Conservation (phyloP, 345 rosid genomes). For the Dimocarpus longan region DNA sequence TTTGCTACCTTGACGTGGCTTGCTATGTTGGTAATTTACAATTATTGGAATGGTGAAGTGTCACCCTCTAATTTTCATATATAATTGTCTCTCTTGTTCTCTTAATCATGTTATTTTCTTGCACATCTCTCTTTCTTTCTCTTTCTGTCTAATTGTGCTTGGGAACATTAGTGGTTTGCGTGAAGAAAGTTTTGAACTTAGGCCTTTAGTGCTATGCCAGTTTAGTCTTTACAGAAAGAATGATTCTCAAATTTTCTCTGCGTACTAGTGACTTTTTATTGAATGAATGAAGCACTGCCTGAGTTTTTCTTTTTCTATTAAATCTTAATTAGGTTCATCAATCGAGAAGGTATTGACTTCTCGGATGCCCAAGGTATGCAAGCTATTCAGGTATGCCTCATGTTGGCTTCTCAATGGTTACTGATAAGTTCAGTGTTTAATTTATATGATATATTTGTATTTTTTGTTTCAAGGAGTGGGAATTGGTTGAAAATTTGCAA, state of each 20-base stretch:
- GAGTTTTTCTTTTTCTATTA: neutral
- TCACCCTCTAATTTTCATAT: neutral
- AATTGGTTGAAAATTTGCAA: conserved; percentile 81
- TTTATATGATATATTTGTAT: conserved; percentile 16
- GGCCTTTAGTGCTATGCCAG: neutral
- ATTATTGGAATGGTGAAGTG: neutral
- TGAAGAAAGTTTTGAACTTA: neutral
- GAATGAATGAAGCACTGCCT: neutral
- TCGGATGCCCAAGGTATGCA: conserved; percentile 93
- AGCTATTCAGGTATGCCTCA: conserved; percentile 76
- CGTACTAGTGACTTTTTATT: neutral
- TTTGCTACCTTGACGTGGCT: neutral
- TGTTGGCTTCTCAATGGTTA: conserved; percentile 7
- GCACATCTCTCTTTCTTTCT: neutral
- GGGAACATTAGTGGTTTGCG: neutral
- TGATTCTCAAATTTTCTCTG: neutral
- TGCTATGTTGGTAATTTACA: neutral
- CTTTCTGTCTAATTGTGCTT: neutral
- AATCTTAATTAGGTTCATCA: conserved; percentile 61
- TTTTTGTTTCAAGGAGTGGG: conserved; percentile 70
- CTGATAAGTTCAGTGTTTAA: neutral
- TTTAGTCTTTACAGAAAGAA: neutral
- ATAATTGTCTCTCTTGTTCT: neutral
- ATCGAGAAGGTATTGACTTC: conserved; percentile 93
- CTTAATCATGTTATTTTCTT: neutral